Evolutionary conservation across 2,329 filamentous ascomycete species (phyloP), one percentile per base, ranked within the genome.

Genomic region (Paraconiothyrium sp.): DNA sequence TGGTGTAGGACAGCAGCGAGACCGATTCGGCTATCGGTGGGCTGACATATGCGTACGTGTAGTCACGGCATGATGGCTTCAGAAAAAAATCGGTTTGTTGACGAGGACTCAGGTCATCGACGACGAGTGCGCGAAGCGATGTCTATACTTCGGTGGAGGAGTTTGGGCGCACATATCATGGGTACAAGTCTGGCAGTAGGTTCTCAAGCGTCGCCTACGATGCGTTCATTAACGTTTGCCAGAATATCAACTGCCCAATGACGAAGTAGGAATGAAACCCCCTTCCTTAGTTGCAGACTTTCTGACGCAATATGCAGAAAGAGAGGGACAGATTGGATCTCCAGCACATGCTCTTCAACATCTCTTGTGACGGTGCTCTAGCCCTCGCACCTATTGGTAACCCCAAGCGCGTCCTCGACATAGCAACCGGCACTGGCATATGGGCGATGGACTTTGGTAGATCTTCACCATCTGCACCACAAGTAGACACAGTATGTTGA

Each of bases 221-320:
- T 24, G 32, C 32, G 13, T 20, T 41, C 3, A 11, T 43, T 49
- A 55, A 55, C 3, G 16, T 7, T 22, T 34, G 34, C 37, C 37
- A 70, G 68, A 67, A 37, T 70, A 72, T 58, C 47, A 65, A 4
- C 43, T 70, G 54, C 68, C 69, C 4, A 72, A 72, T 48, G 69
- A 72, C 39, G 65, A 70, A 55, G 67, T 70, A 65, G 8, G 48
- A 32, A 43, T 5, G 4, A 2, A 24, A 27, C 5, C 46, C 13
- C n/a, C 27, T 20, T 7, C 13, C 11, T 22, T 24, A 11, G 20
- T 11, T 14, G 10, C 22, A 11, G 24, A 5, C 54, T 22, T 37
- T 24, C 35, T 56, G n/a, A 49, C 39, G 30, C n/a, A 22, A n/a
- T 20, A 39, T 35, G 7, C 43, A 72, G 66, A 60, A 67, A 67